Percentiles rank a stretch among this genome's conserved stretches.
Evolutionary conservation across 768 basidiomycete genomes (phyloP).

Genomic region (Collybia nuda): DNA sequence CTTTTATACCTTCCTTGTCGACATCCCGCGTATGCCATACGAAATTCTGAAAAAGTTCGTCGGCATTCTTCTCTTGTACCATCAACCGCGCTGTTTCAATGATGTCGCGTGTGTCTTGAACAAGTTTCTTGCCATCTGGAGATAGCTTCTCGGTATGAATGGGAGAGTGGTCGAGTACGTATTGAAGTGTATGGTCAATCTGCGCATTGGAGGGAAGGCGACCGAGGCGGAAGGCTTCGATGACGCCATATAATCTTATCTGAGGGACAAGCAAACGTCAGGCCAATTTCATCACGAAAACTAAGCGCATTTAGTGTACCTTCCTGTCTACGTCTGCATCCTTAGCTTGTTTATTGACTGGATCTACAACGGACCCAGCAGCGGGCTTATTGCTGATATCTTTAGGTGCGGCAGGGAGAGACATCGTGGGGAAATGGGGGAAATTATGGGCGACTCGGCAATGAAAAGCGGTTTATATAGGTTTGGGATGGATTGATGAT

Average conservation of each 20-base stretch:
- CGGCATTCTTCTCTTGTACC: slow-evolving; percentile 82
- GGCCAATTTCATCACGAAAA: not conserved
- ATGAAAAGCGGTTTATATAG: no score
- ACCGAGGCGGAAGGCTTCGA: slow-evolving; percentile 79
- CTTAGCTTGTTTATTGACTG: slow-evolving; percentile 58
- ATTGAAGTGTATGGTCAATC: slow-evolving; percentile 70
- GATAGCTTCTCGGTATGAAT: slow-evolving; percentile 69
- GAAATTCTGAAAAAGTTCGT: slow-evolving; percentile 92
- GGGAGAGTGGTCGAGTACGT: slow-evolving; percentile 58
- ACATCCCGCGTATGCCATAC: slow-evolving; percentile 75
- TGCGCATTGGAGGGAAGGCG: slow-evolving; percentile 80
- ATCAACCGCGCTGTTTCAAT: slow-evolving; percentile 71
- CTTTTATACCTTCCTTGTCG: slow-evolving; percentile 19
- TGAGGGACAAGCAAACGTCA: slow-evolving; percentile 15
- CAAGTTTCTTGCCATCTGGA: slow-evolving; percentile 71
- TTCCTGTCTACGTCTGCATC: slow-evolving; percentile 83
- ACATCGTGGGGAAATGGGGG: slow-evolving; percentile 42
- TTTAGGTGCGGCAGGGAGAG: slow-evolving; percentile 60
- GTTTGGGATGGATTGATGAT: no score
- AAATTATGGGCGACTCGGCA: not conserved
- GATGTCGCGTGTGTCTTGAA: slow-evolving; percentile 78
- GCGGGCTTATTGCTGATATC: slow-evolving; percentile 61
- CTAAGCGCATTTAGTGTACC: slow-evolving; percentile 23
- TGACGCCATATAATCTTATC: slow-evolving; percentile 78
- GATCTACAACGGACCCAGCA: slow-evolving; percentile 61